phyloP scores from a whole-genome alignment of 2,329 filamentous ascomycete genomes.

The Paraphoma sp. region DNA sequence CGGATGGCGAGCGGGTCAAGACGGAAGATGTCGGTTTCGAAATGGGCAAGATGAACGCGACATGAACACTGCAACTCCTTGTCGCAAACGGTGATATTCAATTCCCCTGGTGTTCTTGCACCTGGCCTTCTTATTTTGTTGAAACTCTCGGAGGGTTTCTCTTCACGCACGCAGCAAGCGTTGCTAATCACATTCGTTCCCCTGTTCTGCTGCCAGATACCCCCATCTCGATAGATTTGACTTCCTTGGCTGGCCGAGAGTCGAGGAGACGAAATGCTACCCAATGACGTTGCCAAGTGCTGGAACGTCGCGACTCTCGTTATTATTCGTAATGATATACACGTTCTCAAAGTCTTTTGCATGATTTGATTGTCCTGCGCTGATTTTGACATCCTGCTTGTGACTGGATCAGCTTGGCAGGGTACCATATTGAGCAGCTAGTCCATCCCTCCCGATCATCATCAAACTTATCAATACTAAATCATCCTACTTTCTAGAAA shows the following conservation, averaged over 20 bases:
- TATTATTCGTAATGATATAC: background rate
- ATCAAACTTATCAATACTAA: too few relatives aligned
- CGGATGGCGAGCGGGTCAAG: conserved; percentile 30
- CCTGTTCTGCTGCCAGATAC: background rate
- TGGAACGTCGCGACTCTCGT: conserved; percentile 6
- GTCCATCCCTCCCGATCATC: too few relatives aligned
- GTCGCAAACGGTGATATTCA: background rate
- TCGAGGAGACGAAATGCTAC: background rate
- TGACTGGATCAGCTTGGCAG: too few relatives aligned
- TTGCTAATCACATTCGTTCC: background rate
- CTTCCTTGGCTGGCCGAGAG: conserved; percentile 1
- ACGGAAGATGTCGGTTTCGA: conserved; percentile 38
- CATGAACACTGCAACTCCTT: background rate
- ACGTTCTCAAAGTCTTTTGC: too few relatives aligned
- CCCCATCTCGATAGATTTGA: background rate
- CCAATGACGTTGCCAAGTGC: conserved; percentile 15
- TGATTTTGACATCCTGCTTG: too few relatives aligned
- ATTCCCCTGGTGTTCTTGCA: background rate
- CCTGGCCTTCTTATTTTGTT: too few relatives aligned
- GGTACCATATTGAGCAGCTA: too few relatives aligned
- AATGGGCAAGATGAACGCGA: conserved; percentile 35
- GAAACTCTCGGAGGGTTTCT: too few relatives aligned
- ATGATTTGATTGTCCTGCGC: too few relatives aligned
- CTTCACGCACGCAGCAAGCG: too few relatives aligned
- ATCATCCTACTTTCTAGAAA: too few relatives aligned